Percentiles rank a stretch among this genome's conserved stretches.
Evolutionary conservation across 805 yeast species (phyloP).

Genomic region (Cyberlindnera bimundalis): DNA sequence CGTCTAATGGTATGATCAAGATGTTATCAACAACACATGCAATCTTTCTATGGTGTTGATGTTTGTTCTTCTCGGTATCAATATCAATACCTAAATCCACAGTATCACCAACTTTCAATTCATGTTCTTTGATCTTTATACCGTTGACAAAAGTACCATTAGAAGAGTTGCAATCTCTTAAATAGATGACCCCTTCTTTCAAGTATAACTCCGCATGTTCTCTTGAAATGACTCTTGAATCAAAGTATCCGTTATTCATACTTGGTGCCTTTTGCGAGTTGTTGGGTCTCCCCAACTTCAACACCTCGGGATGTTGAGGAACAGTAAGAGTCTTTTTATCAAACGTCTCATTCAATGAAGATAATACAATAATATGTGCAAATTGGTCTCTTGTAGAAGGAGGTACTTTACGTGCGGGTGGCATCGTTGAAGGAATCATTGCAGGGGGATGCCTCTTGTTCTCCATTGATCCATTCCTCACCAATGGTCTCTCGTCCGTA

Average conservation of each 20-base stretch:
- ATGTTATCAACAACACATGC: slow-evolving; percentile 79
- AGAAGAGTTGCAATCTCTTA: slow-evolving; percentile 84
- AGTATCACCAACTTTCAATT: slow-evolving; percentile 74
- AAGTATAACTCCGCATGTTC: slow-evolving; percentile 91
- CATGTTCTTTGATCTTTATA: slow-evolving; percentile 57
- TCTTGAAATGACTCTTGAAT: slow-evolving; percentile 86
- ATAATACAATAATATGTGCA: slow-evolving; percentile 63
- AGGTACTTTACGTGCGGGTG: not conserved
- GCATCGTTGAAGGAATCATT: not conserved
- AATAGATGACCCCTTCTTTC: slow-evolving; percentile 68
- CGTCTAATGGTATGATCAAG: slow-evolving; percentile 42
- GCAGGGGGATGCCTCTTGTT: not conserved
- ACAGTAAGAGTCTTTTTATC: slow-evolving; percentile 73
- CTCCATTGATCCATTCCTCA: not conserved
- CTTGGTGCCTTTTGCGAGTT: slow-evolving; percentile 50
- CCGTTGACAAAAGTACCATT: slow-evolving; percentile 94
- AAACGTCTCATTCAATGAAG: slow-evolving; percentile 79
- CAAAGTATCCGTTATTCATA: slow-evolving; percentile 86
- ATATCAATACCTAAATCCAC: slow-evolving; percentile 94
- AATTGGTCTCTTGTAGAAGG: slow-evolving; percentile 23
- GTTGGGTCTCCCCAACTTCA: slow-evolving; percentile 88
- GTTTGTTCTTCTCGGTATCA: slow-evolving; percentile 42
- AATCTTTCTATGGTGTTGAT: slow-evolving; percentile 77
- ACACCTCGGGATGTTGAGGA: slow-evolving; percentile 77
- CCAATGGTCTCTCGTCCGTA: not conserved